Conservation (phyloP, 441 rosid species). For the Aleurites moluccanus region DNA sequence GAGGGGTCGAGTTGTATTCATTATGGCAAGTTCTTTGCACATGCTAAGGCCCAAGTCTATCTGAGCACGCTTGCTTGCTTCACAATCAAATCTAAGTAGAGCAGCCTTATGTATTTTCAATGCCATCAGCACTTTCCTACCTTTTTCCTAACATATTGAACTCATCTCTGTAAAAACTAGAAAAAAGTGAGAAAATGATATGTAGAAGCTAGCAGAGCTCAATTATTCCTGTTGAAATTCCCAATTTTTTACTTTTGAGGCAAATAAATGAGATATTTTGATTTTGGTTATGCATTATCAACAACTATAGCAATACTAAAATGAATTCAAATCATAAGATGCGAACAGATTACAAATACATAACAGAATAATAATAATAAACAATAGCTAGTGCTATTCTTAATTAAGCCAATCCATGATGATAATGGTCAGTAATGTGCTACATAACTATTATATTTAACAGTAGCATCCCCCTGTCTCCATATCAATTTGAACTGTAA, state of each 20-base stretch:
- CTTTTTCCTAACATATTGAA: neutral
- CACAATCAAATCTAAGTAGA: slow-evolving; percentile 9
- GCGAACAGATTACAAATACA: neutral
- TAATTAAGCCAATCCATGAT: neutral
- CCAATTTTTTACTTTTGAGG: too few relatives aligned
- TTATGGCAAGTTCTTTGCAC: slow-evolving; percentile 1
- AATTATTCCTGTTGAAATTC: neutral
- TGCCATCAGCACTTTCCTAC: too few relatives aligned
- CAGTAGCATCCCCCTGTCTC: slow-evolving; percentile 47
- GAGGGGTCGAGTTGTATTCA: slow-evolving; percentile 1
- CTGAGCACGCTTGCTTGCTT: slow-evolving; percentile 20
- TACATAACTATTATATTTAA: slow-evolving; percentile 60
- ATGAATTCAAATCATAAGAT: neutral
- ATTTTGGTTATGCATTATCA: neutral
- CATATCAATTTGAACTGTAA: slow-evolving; percentile 34
- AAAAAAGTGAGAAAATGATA: neutral
- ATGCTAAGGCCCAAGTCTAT: neutral
- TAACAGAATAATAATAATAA: neutral
- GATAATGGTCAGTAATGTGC: slow-evolving; percentile 29
- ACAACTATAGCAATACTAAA: too few relatives aligned
- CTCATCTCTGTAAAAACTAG: neutral
- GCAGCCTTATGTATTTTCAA: too few relatives aligned
- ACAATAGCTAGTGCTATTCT: neutral
- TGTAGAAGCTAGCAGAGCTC: neutral
- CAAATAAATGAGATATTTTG: neutral